Evolutionary conservation across 2,329 filamentous ascomycete species (phyloP), one percentile per base, ranked within the genome.

Genomic region (Albifimbria verrucaria): DNA sequence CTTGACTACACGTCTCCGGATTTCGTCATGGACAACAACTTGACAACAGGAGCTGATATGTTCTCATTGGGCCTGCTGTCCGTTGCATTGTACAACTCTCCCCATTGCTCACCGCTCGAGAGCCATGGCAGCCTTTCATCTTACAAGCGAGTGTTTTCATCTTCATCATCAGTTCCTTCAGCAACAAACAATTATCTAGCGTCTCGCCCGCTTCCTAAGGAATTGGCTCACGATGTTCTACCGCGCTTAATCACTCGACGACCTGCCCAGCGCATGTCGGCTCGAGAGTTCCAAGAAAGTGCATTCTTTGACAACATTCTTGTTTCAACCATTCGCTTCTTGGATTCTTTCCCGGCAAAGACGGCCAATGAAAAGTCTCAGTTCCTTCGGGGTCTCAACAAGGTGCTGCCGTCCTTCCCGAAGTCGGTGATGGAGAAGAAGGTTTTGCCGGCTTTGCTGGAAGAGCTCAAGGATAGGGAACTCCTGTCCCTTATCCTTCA

Each of bases 291-390:
- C 61, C 94, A 99, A 66, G 85, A 97, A 69, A 95, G 92, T 64
- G 87, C 90, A 59, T 99, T 95, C 68, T 99, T 99, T 67, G 92
- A 99, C 72, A 99, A 97, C 64, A 90, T 97, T 45, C 78, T 99
- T 4, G 91, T 99, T 21, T 96, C 92, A 0, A 97, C 94, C 0
- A 96, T 99, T 57, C 89, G 94, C 12, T 99, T 99, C 65, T 77
- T 99, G 23, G 94, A 99, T 62, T 83, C 87, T 0, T 84, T 99
- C 54, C 93, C 94, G 0, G 90, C 90, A 28, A 99, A 99, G 74
- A 96, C 92, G 1, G 81, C 90, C 0, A 89, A 85, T 57, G 94
- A 99, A 66, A 99, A 99, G 68, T 81, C 88, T 7, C 87, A 92
- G 53, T 99, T 99, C 68, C 83, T 99, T 81, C 85, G 91, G 51